These are phyloP conservation scores for Helicocarpus griseus DNA, from an alignment of 2,329 filamentous ascomycete genomes.

Conservation along the genomic window DNA sequence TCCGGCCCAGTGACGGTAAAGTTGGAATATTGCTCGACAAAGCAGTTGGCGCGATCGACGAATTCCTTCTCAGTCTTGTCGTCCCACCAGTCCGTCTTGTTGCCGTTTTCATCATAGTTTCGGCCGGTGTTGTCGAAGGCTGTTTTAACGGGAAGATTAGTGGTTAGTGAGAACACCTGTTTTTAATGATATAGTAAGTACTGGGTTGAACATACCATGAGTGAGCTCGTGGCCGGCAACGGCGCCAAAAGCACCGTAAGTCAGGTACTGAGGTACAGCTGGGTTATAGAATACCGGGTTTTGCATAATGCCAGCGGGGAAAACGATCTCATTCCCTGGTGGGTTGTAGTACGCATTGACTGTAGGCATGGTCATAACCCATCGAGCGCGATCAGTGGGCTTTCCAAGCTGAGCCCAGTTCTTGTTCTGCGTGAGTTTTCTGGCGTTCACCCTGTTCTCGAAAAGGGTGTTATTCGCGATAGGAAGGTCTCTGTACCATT, in stretches of 20 bases:
- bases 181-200: too few relatives aligned
- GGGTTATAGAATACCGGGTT: slow-evolving; percentile 54
- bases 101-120: slow-evolving; percentile 55
- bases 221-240: slow-evolving; percentile 61
- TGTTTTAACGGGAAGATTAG: slow-evolving; percentile 4
- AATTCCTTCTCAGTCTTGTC: slow-evolving; percentile 50
- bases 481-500: slow-evolving; percentile 48
- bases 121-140: slow-evolving; percentile 59
- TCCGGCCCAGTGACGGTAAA: slow-evolving; percentile 50
- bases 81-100: slow-evolving; percentile 59
- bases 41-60: slow-evolving; percentile 51
- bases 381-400: slow-evolving; percentile 51
- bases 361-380: slow-evolving; percentile 51
- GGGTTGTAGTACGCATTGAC: slow-evolving; percentile 60
- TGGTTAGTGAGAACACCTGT: neutral
- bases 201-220: slow-evolving; percentile 37
- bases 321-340: slow-evolving; percentile 57
- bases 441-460: slow-evolving; percentile 45
- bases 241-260: slow-evolving; percentile 59
- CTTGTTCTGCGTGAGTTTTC: slow-evolving; percentile 37
- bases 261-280: slow-evolving; percentile 53
- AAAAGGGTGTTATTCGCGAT: slow-evolving; percentile 47
- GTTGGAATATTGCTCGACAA: slow-evolving; percentile 56
- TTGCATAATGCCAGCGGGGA: slow-evolving; percentile 62
- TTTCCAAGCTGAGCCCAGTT: slow-evolving; percentile 51